These are phyloP conservation scores for Fusarium gaditjirri DNA, from an alignment of 2,329 filamentous ascomycete genomes.

Conservation along the genomic window DNA sequence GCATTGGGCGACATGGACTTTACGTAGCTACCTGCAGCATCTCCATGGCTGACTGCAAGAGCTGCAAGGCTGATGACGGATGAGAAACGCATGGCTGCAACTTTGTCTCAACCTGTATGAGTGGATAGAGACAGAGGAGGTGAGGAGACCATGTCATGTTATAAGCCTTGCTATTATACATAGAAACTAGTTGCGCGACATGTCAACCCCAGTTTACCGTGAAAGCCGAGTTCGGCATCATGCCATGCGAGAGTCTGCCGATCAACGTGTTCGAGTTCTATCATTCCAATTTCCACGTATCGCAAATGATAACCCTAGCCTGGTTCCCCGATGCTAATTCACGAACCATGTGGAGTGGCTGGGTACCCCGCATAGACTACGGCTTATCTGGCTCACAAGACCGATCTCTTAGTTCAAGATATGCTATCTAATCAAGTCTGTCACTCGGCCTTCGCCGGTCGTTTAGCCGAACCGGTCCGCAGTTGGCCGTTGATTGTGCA, in stretches of 20 bases:
- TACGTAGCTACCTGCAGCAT: not conserved
- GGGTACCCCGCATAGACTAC: not conserved
- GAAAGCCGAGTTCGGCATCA: not conserved
- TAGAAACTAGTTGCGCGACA: not conserved
- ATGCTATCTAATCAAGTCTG: not conserved
- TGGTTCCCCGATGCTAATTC: not conserved
- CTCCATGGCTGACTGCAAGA: not conserved
- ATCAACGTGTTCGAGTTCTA: not conserved
- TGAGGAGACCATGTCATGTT: not conserved
- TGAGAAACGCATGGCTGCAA: not conserved
- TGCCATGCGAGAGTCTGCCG: not conserved
- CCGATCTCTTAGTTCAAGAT: not conserved
- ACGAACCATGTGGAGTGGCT: not conserved
- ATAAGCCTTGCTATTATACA: not conserved
- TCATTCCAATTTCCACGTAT: not conserved
- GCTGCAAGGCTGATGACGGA: not conserved
- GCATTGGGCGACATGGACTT: constrained; percentile 11
- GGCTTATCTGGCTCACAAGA: not conserved
- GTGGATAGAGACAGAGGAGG: not conserved
- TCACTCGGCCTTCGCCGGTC: not conserved
- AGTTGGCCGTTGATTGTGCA: not conserved
- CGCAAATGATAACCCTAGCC: not conserved
- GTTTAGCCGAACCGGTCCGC: not conserved
- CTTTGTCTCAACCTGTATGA: not conserved
- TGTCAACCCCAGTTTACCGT: not conserved